Conservation (phyloP, 768 basidiomycete species). For the Hemileccinum rubropunctum region DNA sequence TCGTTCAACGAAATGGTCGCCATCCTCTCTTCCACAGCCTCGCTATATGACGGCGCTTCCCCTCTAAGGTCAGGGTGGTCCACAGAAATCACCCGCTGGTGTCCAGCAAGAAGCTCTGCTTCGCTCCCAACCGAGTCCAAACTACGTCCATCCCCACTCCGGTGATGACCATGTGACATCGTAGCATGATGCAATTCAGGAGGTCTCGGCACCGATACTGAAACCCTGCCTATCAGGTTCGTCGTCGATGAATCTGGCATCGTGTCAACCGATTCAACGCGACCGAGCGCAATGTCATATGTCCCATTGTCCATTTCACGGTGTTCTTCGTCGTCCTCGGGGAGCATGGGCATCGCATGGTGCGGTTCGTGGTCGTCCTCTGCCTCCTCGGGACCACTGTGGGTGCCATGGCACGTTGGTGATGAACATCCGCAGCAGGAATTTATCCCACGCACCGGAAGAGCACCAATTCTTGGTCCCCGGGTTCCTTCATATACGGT, state of each 20-base stretch:
- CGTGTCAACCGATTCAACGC: slow-evolving; percentile 25
- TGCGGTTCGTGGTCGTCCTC: slow-evolving; percentile 19
- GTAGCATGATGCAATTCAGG: slow-evolving; percentile 6
- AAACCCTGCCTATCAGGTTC: slow-evolving; percentile 16
- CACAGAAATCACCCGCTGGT: slow-evolving; percentile 12
- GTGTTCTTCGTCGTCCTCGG: slow-evolving; percentile 26
- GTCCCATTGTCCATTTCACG: slow-evolving; percentile 4
- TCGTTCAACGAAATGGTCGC: slow-evolving; percentile 17
- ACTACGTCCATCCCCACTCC: slow-evolving; percentile 19
- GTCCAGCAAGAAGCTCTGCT: slow-evolving; percentile 17
- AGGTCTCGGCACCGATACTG: slow-evolving; percentile 12
- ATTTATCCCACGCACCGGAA: slow-evolving; percentile 36
- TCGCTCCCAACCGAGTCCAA: slow-evolving; percentile 22
- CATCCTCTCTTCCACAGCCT: slow-evolving; percentile 27
- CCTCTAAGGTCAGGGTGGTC: slow-evolving; percentile 45
- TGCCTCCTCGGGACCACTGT: slow-evolving; percentile 26
- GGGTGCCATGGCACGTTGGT: background rate
- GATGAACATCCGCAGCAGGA: background rate
- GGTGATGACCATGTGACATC: slow-evolving; percentile 3
- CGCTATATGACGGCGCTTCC: slow-evolving; percentile 67
- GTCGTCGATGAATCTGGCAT: slow-evolving; percentile 20
- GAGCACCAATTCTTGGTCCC: slow-evolving; percentile 78
- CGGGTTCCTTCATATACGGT: slow-evolving; percentile 80
- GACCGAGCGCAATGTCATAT: slow-evolving; percentile 21
- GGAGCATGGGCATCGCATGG: slow-evolving; percentile 13